Base-by-base conservation (phyloP, 1,284 basidiomycete genomes). In the Inonotus hispidus region DNA sequence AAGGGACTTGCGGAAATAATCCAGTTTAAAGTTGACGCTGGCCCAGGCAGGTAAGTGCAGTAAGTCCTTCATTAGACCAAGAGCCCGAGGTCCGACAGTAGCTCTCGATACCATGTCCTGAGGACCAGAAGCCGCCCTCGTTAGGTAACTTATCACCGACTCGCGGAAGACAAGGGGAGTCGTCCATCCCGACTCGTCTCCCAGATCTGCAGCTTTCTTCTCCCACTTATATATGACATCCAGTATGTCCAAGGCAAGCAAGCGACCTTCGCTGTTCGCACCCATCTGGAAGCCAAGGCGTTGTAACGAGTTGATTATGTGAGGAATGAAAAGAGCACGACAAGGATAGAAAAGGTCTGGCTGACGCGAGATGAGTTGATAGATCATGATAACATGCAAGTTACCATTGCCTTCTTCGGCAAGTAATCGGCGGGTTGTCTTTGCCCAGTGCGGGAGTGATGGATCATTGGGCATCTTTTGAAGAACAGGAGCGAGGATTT, bases 271-370 rank as follows among this genome's bases (percentile, higher is more conserved):
- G 29, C 80, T 72, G n/a, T 84, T 89, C 3, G 92, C 85, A 13
- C 84, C 82, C 4, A 83, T 76, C 1, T 88, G 84, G 66, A 97
- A 82, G 25, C 94, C 95, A 19, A 99, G 82, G 73, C 95, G 96
- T 59, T 84, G 83, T 62, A 99, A 78, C 38, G 91, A 92, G 70
- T 92, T 92, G 63, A 95, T 92, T 75, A 99, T 95, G 70, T 97
- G 92, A 0, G 95, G 92, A n/a, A 99, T 85, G 72, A 99, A 99
- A 37, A 98, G 79, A 14, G 93, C 91, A 49, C 97, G 89, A 63
- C 94, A 92, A 55, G 92, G 87, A 77, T 92, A 99, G 78, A 99
- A 99, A 4, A 98, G 81, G 60, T 94, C 84, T 1, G 92, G 86
- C 66, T 99, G 94, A 63, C 94, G 91, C 63, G 95, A 88, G 59